Evolutionary conservation across 805 yeast species (phyloP), one percentile per base, ranked within the genome.

Genomic region (Metschnikowia colocasiae): DNA sequence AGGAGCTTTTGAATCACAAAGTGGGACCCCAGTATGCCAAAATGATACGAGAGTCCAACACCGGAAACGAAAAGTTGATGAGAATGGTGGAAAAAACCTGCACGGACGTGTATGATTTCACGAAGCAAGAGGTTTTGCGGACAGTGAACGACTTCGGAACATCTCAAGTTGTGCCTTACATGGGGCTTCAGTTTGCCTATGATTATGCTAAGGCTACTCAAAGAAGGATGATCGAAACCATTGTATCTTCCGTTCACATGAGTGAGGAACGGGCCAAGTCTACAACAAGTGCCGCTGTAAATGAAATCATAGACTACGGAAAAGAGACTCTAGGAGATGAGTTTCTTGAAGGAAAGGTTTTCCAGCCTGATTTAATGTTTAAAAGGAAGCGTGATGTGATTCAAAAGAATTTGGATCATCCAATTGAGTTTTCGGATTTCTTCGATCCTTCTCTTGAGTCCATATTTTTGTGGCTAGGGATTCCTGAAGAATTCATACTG

Each of bases 321-420:
- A 72, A 76, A 40, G 68, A 68, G 3, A 76, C 79, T n/a, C 69
- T 90, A 37, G 88, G 88, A 6, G 84, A 80, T 25, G 77, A 78
- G 43, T 77, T 76, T 52, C 69, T 81, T 43, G 69, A 78, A 23
- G 84, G 82, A 44, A 79, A 82, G 44, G 75, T 74, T 7, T 88
- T 88, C 62, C 78, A 84, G 48, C 76, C 85, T 8, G 82, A 81
- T 25, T 76, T 85, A 33, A 94, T 94, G 98, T 92, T 90, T 59
- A 80, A 89, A 2, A 81, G 89, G 55, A 75, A 76, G 48, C 78
- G 75, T 33, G 96, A 94, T 58, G 63, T 75, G 4, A 65, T 82
- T 29, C 73, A 78, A 30, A 79, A 83, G 52, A 74, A 77, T 33
- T 70, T 91, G 23, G 73, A 79, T 40, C 80, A 80, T 22, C 75